Percentiles rank a stretch among this genome's conserved stretches.
These are phyloP conservation scores for Epichloe festucae DNA, from an alignment of 2,329 filamentous ascomycete genomes.

Conservation along the genomic window DNA sequence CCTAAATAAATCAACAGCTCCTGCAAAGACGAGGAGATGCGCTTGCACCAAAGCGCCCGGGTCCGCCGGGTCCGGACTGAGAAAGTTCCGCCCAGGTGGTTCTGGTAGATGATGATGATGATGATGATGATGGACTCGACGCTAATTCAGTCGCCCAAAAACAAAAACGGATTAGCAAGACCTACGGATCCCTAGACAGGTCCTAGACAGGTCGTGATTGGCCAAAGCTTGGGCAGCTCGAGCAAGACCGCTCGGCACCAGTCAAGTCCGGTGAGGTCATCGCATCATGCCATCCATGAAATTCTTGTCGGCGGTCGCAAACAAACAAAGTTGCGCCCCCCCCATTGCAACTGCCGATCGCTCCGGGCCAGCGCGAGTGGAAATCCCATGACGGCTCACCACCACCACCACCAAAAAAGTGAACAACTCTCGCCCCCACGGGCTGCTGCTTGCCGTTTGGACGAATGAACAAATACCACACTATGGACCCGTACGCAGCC, in stretches of 20 bases:
- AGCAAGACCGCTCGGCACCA: neutral
- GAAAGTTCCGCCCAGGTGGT: neutral
- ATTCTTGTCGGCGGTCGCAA: neutral
- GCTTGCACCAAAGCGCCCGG: neutral
- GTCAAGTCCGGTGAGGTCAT: conserved; percentile 7
- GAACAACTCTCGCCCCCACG: too few relatives aligned
- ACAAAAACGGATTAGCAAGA: neutral
- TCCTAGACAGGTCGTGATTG: neutral
- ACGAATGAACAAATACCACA: neutral
- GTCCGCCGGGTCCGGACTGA: neutral
- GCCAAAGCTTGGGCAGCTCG: neutral
- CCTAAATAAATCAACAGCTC: too few relatives aligned
- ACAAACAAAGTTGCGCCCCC: neutral
- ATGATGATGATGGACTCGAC: neutral
- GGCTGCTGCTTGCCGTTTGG: neutral
- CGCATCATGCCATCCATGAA: neutral
- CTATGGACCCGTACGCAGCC: too few relatives aligned
- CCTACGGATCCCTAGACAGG: too few relatives aligned
- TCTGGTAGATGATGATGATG: too few relatives aligned
- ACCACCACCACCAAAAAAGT: too few relatives aligned
- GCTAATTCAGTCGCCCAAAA: neutral
- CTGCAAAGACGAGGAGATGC: neutral
- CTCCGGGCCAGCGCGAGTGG: neutral
- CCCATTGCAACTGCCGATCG: conserved; percentile 6
- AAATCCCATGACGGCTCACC: neutral